Evolutionary conservation across 441 rosid species (phyloP).

Genomic region (Macaranga tanarius): DNA sequence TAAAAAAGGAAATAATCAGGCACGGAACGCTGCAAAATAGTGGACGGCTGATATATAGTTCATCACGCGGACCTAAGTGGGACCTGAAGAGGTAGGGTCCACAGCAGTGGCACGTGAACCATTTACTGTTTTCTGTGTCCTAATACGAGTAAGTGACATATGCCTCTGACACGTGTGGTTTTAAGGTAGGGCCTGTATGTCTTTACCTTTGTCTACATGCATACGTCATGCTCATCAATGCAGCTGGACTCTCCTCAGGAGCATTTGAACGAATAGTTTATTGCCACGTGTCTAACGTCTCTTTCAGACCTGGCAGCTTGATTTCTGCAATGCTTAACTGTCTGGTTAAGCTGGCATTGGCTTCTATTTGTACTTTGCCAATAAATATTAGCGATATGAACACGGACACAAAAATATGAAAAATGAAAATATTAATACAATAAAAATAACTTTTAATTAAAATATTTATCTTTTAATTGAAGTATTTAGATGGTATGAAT

Average conservation of each 20-base stretch:
- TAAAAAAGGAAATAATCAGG: neutral
- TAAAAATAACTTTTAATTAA: too few relatives aligned
- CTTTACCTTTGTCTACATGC: constrained; percentile 15
- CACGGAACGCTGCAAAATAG: constrained; percentile 9
- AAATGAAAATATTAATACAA: too few relatives aligned
- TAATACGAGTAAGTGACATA: neutral
- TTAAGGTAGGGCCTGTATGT: neutral
- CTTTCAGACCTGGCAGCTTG: neutral
- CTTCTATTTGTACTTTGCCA: too few relatives aligned
- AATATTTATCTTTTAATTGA: too few relatives aligned
- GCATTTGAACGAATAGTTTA: neutral
- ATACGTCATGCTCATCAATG: constrained; percentile 22
- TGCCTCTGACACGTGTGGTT: constrained; percentile 28
- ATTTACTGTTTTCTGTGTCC: neutral
- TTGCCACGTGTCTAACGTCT: neutral
- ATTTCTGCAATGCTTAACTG: too few relatives aligned
- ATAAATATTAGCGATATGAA: too few relatives aligned
- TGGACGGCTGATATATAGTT: constrained; percentile 19
- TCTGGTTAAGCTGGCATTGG: neutral
- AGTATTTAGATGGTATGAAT: too few relatives aligned
- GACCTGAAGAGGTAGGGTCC: constrained; percentile 8
- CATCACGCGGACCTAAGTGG: constrained; percentile 17
- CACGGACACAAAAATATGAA: too few relatives aligned
- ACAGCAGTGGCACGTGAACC: constrained; percentile 24
- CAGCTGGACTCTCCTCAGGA: neutral